Conservation (phyloP, 306 rosid genomes). For the Parietaria judaica region DNA sequence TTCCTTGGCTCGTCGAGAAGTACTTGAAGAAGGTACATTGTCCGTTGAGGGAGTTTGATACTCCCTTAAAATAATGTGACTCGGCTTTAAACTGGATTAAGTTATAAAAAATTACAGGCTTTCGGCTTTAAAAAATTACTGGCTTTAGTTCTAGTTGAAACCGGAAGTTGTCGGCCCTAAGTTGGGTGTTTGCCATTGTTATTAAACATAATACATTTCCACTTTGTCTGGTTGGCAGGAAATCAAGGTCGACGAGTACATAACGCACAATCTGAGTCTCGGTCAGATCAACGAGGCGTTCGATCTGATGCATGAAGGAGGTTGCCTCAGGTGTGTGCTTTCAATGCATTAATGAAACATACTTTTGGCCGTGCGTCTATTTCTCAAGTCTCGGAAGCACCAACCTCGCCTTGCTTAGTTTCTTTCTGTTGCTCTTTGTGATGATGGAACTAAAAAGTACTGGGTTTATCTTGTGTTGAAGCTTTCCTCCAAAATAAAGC, state of each 20-base stretch:
- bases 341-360: constrained; percentile 28
- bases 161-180: too few species aligned
- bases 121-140: too few species aligned
- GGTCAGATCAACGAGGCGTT: constrained; percentile 81
- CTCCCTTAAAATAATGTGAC: neutral
- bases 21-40: constrained; percentile 76
- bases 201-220: too few species aligned
- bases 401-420: neutral
- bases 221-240: constrained; percentile 37
- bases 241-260: constrained; percentile 93
- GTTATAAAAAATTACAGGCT: too few species aligned
- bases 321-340: constrained; percentile 91
- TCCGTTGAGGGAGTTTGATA: too few species aligned
- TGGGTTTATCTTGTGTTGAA: neutral
- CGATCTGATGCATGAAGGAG: constrained; percentile 85
- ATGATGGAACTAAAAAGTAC: neutral
- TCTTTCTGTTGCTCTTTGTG: neutral
- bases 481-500: constrained; percentile 1
- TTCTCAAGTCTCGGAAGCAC: constrained; percentile 8
- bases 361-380: neutral
- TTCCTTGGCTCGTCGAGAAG: constrained; percentile 93
- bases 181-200: too few species aligned
- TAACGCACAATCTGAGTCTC: constrained; percentile 73
- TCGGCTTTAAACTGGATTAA: too few species aligned
- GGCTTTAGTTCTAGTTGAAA: too few species aligned